Conservation (phyloP, 73 alveolate genomes). For the Paramecium octaurelia region DNA sequence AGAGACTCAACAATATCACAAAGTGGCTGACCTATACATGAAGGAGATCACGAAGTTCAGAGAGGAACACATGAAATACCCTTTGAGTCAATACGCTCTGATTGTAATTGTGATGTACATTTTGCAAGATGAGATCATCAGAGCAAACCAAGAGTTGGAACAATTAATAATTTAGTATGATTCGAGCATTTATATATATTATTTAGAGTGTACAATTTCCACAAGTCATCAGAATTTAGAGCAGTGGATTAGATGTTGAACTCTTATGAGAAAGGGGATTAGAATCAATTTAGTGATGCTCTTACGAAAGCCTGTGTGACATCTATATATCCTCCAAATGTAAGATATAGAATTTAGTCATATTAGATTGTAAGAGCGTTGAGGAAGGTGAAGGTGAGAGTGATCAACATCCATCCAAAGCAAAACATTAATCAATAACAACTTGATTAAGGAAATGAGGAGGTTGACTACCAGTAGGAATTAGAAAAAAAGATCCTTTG, state of each 20-base stretch:
- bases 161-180: neutral
- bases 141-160: slow-evolving; percentile 4
- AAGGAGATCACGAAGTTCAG: neutral
- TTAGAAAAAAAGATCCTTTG: neutral
- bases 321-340: slow-evolving; percentile 34
- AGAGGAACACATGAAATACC: slow-evolving; percentile 15
- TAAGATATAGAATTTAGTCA: neutral
- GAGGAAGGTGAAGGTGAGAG: slow-evolving; percentile 37
- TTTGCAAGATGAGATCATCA: neutral
- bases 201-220: neutral
- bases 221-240: slow-evolving; percentile 16
- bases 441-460: neutral
- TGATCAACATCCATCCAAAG: neutral
- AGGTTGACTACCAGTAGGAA: neutral
- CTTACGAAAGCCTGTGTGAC: neutral
- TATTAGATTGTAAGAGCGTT: neutral
- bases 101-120: neutral
- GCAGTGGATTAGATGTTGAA: slow-evolving; percentile 31
- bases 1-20: neutral
- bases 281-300: slow-evolving; percentile 1
- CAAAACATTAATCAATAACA: neutral
- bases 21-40: slow-evolving; percentile 1
- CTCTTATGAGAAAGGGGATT: slow-evolving; percentile 42
- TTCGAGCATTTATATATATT: neutral
- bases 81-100: neutral